Conservation (phyloP, 1,139 yeast genomes). For the Nakaseomyces sp. region DNA sequence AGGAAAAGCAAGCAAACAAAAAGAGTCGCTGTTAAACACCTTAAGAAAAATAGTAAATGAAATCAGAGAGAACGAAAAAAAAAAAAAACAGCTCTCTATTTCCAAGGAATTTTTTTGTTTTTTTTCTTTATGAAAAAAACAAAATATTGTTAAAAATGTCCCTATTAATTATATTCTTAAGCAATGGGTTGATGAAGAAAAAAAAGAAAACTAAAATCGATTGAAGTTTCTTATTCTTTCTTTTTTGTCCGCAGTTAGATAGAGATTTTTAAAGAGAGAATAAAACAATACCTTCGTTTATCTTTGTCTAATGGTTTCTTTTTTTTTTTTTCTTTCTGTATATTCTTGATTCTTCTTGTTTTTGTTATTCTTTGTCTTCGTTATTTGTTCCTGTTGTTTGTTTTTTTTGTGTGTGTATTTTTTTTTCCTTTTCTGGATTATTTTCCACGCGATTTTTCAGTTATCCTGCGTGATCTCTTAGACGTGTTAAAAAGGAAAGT, state of each 20-base stretch:
- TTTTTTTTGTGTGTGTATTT: too few species aligned
- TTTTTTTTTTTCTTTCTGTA: background rate
- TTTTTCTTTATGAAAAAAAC: background rate
- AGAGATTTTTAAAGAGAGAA: too few species aligned
- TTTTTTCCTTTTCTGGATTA: too few species aligned
- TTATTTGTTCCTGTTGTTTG: too few species aligned
- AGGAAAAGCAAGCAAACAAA: too few species aligned
- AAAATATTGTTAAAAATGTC: background rate
- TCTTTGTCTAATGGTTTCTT: background rate
- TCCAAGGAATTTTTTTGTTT: background rate
- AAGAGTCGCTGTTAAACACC: background rate
- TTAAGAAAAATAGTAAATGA: too few species aligned
- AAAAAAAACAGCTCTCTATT: background rate
- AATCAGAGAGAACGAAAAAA: background rate
- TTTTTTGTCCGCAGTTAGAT: background rate
- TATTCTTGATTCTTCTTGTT: too few species aligned
- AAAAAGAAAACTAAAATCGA: background rate
- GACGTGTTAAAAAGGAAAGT: too few species aligned
- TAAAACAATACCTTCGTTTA: background rate
- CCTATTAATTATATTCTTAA: too few species aligned
- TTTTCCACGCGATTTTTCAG: too few species aligned
- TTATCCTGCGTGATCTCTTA: too few species aligned
- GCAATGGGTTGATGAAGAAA: background rate
- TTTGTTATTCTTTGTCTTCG: too few species aligned
- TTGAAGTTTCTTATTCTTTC: slow-evolving; percentile 1